A percentile compares a stretch with the other conserved stretches of the same genome.
Conservation (phyloP, 2,329 filamentous ascomycete species). For the Monosporascus sp. region DNA sequence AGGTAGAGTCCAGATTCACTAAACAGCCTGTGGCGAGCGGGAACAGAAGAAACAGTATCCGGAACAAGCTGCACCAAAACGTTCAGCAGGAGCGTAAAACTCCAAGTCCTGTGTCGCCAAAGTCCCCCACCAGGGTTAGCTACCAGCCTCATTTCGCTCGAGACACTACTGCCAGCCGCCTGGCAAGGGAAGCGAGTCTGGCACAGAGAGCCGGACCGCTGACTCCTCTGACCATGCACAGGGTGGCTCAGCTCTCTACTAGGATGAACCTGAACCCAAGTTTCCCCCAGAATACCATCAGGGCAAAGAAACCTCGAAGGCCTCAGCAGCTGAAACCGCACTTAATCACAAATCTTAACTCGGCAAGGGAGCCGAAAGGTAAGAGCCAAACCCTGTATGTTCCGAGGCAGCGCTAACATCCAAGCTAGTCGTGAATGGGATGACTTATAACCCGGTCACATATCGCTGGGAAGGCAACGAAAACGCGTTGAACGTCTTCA, state of each 20-base stretch:
- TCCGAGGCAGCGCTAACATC: constrained; percentile 23
- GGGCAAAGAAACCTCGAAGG: constrained; percentile 53
- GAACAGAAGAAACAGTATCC: constrained; percentile 53
- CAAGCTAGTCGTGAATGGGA: constrained; percentile 74
- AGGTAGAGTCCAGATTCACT: constrained; percentile 74
- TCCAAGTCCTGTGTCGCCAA: constrained; percentile 48
- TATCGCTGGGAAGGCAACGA: constrained; percentile 97
- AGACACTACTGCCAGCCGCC: constrained; percentile 60
- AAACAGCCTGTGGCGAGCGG: constrained; percentile 71
- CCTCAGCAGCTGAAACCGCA: constrained; percentile 68
- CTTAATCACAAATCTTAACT: constrained; percentile 78
- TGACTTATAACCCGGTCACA: constrained; percentile 87
- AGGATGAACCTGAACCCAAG: constrained; percentile 43
- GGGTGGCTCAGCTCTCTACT: constrained; percentile 48
- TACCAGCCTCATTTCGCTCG: constrained; percentile 58
- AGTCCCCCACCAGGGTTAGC: constrained; percentile 52
- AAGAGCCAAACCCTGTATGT: background rate
- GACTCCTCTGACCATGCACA: constrained; percentile 50
- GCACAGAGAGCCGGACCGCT: constrained; percentile 54
- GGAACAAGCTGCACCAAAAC: constrained; percentile 53
- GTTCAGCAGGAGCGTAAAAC: constrained; percentile 49
- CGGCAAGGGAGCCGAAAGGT: constrained; percentile 75
- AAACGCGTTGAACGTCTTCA: constrained; percentile 74
- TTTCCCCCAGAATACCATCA: constrained; percentile 36
- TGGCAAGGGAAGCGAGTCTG: constrained; percentile 56